Conservation (phyloP, 306 rosid species). For the Coriaria nepalensis region DNA sequence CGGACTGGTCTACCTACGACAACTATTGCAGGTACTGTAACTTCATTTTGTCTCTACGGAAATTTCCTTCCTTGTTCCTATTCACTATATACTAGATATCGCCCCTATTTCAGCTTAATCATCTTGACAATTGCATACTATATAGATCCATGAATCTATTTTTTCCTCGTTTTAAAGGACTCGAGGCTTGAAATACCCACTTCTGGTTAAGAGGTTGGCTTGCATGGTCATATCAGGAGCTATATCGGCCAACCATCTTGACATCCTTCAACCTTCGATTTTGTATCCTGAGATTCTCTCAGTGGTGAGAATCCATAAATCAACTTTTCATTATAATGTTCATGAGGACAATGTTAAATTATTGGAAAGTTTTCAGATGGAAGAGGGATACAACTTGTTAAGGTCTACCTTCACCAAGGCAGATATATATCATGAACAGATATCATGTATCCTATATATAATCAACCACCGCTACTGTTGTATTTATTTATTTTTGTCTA, state of each 20-base stretch:
- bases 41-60: neutral
- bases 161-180: slow-evolving; percentile 45
- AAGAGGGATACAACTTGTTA: slow-evolving; percentile 51
- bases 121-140: no score
- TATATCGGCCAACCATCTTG: slow-evolving; percentile 43
- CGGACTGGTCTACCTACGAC: slow-evolving; percentile 55
- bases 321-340: no score
- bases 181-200: slow-evolving; percentile 65
- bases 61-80: no score
- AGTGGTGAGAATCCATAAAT: slow-evolving; percentile 29
- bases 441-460: slow-evolving; percentile 62
- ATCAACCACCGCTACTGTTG: slow-evolving; percentile 6
- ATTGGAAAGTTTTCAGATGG: slow-evolving; percentile 48
- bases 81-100: no score
- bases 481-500: no score
- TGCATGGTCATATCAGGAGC: slow-evolving; percentile 77
- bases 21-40: slow-evolving; percentile 58
- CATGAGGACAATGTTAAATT: neutral
- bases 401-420: slow-evolving; percentile 39
- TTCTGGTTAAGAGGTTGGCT: slow-evolving; percentile 78
- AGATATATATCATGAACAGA: slow-evolving; percentile 32
- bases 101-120: no score
- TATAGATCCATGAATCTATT: no score
- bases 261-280: slow-evolving; percentile 78
- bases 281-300: slow-evolving; percentile 46